Base-by-base conservation (phyloP, 2,329 filamentous ascomycete genomes). In the Alternaria viburni region DNA sequence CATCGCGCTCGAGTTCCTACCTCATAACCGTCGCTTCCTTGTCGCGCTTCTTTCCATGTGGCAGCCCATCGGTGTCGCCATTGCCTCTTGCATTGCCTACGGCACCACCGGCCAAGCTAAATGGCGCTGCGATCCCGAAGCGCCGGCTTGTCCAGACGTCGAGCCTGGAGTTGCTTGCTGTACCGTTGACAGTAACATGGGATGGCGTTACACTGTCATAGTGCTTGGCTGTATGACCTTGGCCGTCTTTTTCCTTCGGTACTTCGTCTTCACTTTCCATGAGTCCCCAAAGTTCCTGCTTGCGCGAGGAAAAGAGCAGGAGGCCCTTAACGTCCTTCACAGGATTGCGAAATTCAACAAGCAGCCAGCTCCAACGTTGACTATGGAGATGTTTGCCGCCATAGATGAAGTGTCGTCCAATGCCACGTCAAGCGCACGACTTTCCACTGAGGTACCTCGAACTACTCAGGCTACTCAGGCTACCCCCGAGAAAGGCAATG, bases 11-110 rank as follows among this genome's bases (percentile, higher is more conserved):
- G 72, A 74, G 45, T 74, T 74, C 25, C 59, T 74, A 10, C 72
- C 72, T 9, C 70, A 74, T 19, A 74, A 70, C 10, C 72, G 72
- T 11, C 69, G 72, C 23, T 73, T 71, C 32, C 70, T 76, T 3
- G 73, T 76, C 19, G 65, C 73, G 6, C 71, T 76, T 28, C 69
- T 76, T 3, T 73, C 73, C 21, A 74, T 76, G 69, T 76, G 73
- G 73, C 73, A 76, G 36, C 73, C 73, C 3, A 68, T 76, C 30
- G 73, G 73, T 46, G 73, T 76, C 10, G 65, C 70, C 15, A 65
- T 67, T 19, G 73, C 73, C 17, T 76, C 73, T 9, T 71, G 68
- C 5, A 68, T 76, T 12, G 72, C 73, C 17, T 70, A 74, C 15
- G 73, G 73, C 4, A 76, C 73, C 2, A 67, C 73, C 5, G 49